Conservation (phyloP, 129 eudicot species). For the sunflower (Helianthus annuus) region HanXRQr2.0-SUNRISE NC_035445.2:172931977-172932476, state of each 20-base stretch:
- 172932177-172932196: constrained; percentile 7
- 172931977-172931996: background rate
- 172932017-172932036: background rate
- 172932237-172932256: constrained; percentile 5
- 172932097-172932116: constrained; percentile 21
- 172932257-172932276: too few species aligned
- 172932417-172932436: background rate
- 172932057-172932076: background rate
- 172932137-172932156: constrained; percentile 12
- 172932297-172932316: too few species aligned
- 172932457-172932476: background rate
- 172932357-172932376: background rate
- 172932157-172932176: constrained; percentile 14
- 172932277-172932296: too few species aligned
- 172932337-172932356: background rate
- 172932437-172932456: background rate
- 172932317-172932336: too few species aligned
- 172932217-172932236: background rate
- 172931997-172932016: constrained; percentile 5
- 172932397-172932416: too few species aligned
- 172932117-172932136: constrained; percentile 20
- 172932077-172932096: constrained; percentile 13
- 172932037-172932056: background rate
- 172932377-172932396: too few species aligned
- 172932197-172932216: constrained; percentile 19